These are phyloP conservation scores for Pascua sp. DNA, from an alignment of 1,284 basidiomycete genomes.

Conservation along the genomic window DNA sequence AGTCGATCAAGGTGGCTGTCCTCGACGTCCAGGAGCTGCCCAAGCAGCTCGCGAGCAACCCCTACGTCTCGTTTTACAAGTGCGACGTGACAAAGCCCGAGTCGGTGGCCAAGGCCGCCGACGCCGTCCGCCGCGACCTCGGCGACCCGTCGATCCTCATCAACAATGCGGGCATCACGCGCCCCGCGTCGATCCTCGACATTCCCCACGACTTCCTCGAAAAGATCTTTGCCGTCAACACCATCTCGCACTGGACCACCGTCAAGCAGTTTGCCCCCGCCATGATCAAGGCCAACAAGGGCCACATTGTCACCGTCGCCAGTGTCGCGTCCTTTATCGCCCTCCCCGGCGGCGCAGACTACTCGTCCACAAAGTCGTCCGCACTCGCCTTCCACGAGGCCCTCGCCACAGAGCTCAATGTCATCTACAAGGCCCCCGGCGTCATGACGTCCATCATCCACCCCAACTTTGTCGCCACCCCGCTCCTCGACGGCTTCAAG, in stretches of 20 bases:
- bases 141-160: conserved; percentile 11
- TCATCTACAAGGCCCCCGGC: conserved; percentile 9
- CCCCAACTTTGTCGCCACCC: conserved; percentile 15
- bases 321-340: conserved; percentile 14
- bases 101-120: conserved; percentile 2
- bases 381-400: conserved; percentile 12
- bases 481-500: conserved; percentile 6
- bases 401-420: conserved; percentile 8
- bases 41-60: neutral
- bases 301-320: conserved; percentile 16
- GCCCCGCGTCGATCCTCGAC: conserved; percentile 12
- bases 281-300: conserved; percentile 15
- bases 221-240: conserved; percentile 13
- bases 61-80: conserved; percentile 8
- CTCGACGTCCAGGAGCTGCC: conserved; percentile 8
- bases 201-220: conserved; percentile 6
- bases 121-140: conserved; percentile 6
- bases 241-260: conserved; percentile 14
- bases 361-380: conserved; percentile 11
- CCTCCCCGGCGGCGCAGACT: conserved; percentile 7
- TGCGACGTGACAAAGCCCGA: conserved; percentile 11
- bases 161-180: conserved; percentile 16
- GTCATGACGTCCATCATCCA: conserved; percentile 11
- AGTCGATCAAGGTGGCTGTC: conserved; percentile 11
- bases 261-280: conserved; percentile 10